Base-by-base conservation (phyloP, 2,329 filamentous ascomycete species). In the Corynespora cassiicola region DNA sequence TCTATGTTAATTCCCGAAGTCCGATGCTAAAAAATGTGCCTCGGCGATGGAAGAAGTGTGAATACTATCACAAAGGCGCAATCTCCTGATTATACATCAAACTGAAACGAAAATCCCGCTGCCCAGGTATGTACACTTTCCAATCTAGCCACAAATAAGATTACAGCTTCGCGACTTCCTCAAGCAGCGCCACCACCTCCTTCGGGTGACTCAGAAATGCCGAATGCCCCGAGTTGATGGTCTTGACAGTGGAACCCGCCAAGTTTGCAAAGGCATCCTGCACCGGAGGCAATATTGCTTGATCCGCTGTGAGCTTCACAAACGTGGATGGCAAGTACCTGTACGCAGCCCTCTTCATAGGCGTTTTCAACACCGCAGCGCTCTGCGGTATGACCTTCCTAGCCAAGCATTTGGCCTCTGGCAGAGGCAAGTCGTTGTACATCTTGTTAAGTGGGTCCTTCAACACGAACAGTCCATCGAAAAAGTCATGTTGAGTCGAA, bases 301-400 rank as follows among this genome's bases (percentile, higher is more conserved):
- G 49, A 34, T 74, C 71, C 8, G 60, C 40, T 41, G 66, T 58
- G 45, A 70, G 74, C 14, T 69, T 31, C 6, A 75, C 44, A 42
- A 70, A 74, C 5, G 68, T 70, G 16, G 50, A 61, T 1, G 69
- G 65, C 12, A 74, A 63, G 18, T 67, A 42, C 37, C 60, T 68
- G 58, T 63, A 74, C 1, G 64, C 67, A 9, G 63, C 63, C 25
- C 66, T 64, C 0, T 58, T 63, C 5, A 61, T 34, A 24, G 30
- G 12, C 17, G 39, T 31, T 18, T 24, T 39, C 12, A 35, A 27
- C 3, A 43, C 43, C 3, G 22, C 29, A 20, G 32, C 19, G 8
- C 24, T 31, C 17, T 39, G 6, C 42, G 45, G 7, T 6, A 59
- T 19, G 26, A 19, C 33, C n/a, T 12, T 18, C 34, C 23, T 28